Conservation (phyloP, 179 eudicot genomes). For the Nepenthes alata region DNA sequence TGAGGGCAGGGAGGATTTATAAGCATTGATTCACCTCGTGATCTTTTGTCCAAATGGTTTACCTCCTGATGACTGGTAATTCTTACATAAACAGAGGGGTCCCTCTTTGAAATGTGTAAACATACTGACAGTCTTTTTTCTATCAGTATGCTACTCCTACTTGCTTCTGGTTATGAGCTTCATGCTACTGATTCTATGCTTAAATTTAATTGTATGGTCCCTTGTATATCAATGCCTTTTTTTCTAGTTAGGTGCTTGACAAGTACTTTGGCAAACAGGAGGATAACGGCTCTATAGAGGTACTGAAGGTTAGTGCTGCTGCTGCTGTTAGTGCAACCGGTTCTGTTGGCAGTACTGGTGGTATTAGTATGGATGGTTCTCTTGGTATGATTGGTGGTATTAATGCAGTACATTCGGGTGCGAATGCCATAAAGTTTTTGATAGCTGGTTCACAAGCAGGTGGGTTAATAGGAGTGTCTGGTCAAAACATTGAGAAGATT, state of each 20-base stretch:
- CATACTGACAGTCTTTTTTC: no score
- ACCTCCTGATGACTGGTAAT: no score
- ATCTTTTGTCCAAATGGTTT: no score
- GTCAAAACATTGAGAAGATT: conserved; percentile 79
- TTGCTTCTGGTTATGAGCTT: no score
- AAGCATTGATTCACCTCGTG: no score
- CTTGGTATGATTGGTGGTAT: conserved; percentile 17
- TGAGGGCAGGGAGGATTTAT: no score
- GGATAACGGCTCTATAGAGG: conserved; percentile 38
- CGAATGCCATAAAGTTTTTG: conserved; percentile 62
- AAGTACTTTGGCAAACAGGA: conserved; percentile 31
- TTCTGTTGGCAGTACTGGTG: conserved; percentile 11
- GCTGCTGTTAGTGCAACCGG: conserved; percentile 15
- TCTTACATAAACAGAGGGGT: no score
- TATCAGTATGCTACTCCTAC: no score
- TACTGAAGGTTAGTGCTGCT: conserved; percentile 28
- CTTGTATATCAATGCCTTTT: no score
- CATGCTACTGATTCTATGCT: no score
- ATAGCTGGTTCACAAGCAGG: conserved; percentile 95
- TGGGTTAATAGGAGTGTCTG: conserved; percentile 76
- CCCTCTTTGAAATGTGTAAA: no score
- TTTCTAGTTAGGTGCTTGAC: not conserved
- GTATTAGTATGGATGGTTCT: not conserved
- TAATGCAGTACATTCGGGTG: conserved; percentile 46
- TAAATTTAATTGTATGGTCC: no score